A percentile compares a stretch with the other conserved stretches of the same genome.
Evolutionary conservation across 345 rosid genomes (phyloP).

Genomic region (Eucalyptus globulus): DNA sequence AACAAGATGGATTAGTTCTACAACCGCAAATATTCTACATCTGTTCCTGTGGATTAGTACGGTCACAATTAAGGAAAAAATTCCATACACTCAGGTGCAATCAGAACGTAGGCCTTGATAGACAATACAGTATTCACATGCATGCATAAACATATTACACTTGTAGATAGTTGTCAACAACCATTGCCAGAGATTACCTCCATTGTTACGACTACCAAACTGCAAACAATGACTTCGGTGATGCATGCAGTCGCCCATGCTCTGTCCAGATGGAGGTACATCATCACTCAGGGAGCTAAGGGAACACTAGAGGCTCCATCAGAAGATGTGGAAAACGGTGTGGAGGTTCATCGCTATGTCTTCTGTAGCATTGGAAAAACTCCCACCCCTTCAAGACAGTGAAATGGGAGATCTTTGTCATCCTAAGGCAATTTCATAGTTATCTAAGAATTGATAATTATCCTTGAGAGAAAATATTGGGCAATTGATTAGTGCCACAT

Average conservation of each 20-base stretch:
- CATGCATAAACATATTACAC: background rate
- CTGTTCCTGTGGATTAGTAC: background rate
- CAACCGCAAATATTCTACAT: background rate
- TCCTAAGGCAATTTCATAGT: background rate
- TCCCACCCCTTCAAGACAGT: conserved; percentile 11
- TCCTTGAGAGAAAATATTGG: background rate
- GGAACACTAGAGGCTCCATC: background rate
- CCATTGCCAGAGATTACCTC: background rate
- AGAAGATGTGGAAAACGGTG: conserved; percentile 10
- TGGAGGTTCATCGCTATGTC: conserved; percentile 32
- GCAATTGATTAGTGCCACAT: background rate
- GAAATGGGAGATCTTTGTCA: conserved; percentile 17
- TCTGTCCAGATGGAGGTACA: background rate
- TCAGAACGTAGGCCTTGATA: background rate
- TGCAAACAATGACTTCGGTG: background rate
- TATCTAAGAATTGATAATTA: conserved; percentile 3
- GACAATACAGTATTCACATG: background rate
- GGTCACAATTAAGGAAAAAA: background rate
- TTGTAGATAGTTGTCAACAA: background rate
- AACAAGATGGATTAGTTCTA: background rate
- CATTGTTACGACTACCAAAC: background rate
- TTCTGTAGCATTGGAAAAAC: conserved; percentile 3
- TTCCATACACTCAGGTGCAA: background rate
- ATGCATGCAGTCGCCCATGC: background rate
- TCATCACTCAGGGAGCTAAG: background rate